Base-by-base conservation (phyloP, 2,329 filamentous ascomycete genomes). In the Apiospora sp. region DNA sequence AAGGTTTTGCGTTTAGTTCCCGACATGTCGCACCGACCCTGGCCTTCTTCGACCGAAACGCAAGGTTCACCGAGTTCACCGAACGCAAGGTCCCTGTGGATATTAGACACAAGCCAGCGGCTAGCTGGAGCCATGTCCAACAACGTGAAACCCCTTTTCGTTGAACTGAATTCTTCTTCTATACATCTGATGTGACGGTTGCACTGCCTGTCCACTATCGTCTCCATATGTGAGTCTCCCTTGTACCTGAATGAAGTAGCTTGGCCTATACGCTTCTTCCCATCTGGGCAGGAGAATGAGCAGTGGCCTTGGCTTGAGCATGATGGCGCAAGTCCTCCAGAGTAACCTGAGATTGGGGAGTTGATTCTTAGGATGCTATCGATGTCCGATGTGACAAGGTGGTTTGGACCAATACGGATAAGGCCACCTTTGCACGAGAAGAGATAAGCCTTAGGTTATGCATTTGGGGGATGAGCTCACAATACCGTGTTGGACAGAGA, bases 61-160 rank as follows among this genome's bases (percentile, higher is more conserved):
- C 85, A 86, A 3, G 82, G 71, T 37, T 79, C 71, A 41, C 84
- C 84, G 49, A 85, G 71, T 37, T 79, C 71, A 41, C 84, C 84
- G 49, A 85, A 83, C 4, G 82, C 82, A 43, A 87, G 72, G 58
- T 84, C 81, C 27, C 82, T 83, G 48, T 87, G 82, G 8, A 86
- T 83, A 72, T 87, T 85, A 8, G 87, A 78, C 1, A 84, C 82
- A 71, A 87, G 84, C 77, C 80, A 84, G 19, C 82, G 81, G 5
- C 83, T 80, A 37, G 81, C 80, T 8, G 75, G 74, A 14, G 81
- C 82, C 13, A 86, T 75, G 71, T 86, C 83, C 73, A 86, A 77
- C 0, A 74, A 75, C 16, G 72, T 73, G 51, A 74, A 75, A 0
- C 75, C 51, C 1, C 24, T 43, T 12, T 81, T 73, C 19, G 70